A percentile compares a stretch with the other conserved stretches of the same genome.
Evolutionary conservation across 2,329 filamentous ascomycete species (phyloP).

Genomic region (Chrysoporthe cubensis): DNA sequence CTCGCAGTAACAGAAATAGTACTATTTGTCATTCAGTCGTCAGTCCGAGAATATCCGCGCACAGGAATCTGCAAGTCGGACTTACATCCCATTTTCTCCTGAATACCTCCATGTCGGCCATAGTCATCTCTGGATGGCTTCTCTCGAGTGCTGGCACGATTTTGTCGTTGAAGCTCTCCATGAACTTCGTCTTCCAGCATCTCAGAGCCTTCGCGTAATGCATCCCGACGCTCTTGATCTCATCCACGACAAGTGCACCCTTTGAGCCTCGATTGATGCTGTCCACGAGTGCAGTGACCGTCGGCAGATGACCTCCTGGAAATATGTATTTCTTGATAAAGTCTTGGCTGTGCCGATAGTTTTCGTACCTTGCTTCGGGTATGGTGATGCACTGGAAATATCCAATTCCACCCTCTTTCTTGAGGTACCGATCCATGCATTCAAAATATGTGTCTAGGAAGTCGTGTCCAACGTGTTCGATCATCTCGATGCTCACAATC

Average conservation of each 20-base stretch:
- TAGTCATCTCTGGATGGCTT: constrained; percentile 16
- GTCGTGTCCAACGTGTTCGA: constrained; percentile 27
- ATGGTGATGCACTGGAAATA: constrained; percentile 29
- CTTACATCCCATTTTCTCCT: constrained; percentile 28
- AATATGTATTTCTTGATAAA: constrained; percentile 30
- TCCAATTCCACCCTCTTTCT: constrained; percentile 22
- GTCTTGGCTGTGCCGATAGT: constrained; percentile 22
- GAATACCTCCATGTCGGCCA: constrained; percentile 17
- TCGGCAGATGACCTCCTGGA: constrained; percentile 27
- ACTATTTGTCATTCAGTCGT: constrained; percentile 1
- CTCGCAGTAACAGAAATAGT: constrained; percentile 28
- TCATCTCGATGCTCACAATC: constrained; percentile 30
- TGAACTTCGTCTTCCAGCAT: constrained; percentile 23
- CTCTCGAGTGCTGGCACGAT: constrained; percentile 22
- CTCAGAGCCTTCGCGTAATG: constrained; percentile 24
- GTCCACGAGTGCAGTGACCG: constrained; percentile 24
- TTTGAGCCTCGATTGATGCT: constrained; percentile 22
- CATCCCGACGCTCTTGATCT: constrained; percentile 25
- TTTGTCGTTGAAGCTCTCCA: constrained; percentile 17
- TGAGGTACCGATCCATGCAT: constrained; percentile 27
- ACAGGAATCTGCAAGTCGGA: background rate
- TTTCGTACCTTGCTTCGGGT: constrained; percentile 25
- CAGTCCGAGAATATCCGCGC: background rate
- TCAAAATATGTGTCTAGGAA: constrained; percentile 26
- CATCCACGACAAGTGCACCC: constrained; percentile 27